Conservation (phyloP, 1,284 basidiomycete genomes). For the Xanthoconium separans region DNA sequence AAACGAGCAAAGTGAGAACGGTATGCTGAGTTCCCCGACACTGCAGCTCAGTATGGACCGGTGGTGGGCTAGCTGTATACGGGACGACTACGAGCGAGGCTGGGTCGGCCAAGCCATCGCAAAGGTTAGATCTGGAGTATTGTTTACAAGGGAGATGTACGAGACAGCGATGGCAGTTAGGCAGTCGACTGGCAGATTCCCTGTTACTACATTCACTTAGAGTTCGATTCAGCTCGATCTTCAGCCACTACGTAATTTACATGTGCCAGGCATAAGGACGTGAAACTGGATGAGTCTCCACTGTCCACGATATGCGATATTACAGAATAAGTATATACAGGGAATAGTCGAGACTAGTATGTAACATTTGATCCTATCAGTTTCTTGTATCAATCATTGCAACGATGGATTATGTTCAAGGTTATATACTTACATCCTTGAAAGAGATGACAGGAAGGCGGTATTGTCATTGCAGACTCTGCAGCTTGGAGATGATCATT, state of each 20-base stretch:
- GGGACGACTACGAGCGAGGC: constrained; percentile 56
- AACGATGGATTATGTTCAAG: not conserved
- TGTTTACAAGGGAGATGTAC: constrained; percentile 61
- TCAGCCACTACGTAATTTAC: not conserved
- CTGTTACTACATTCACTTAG: constrained; percentile 4
- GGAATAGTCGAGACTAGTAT: not conserved
- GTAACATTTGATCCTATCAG: constrained; percentile 5
- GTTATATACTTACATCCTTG: constrained; percentile 8
- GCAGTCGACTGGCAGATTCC: constrained; percentile 19
- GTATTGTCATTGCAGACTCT: constrained; percentile 36
- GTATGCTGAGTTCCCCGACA: constrained; percentile 46
- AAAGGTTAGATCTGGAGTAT: constrained; percentile 43
- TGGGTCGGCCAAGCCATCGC: constrained; percentile 52
- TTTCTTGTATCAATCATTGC: not conserved
- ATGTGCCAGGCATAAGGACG: not conserved
- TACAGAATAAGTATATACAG: constrained; percentile 16
- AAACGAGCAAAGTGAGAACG: constrained; percentile 63
- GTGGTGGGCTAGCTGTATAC: constrained; percentile 76
- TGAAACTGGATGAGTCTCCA: not conserved
- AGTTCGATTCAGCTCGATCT: not conserved
- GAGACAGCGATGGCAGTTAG: constrained; percentile 45
- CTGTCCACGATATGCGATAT: constrained; percentile 5
- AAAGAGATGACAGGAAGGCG: not conserved
- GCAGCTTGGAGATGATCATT: constrained; percentile 47
- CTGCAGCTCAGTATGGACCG: constrained; percentile 66